Conservation (phyloP, 2,329 filamentous ascomycete genomes). For the Colletotrichum graminicola region DNA sequence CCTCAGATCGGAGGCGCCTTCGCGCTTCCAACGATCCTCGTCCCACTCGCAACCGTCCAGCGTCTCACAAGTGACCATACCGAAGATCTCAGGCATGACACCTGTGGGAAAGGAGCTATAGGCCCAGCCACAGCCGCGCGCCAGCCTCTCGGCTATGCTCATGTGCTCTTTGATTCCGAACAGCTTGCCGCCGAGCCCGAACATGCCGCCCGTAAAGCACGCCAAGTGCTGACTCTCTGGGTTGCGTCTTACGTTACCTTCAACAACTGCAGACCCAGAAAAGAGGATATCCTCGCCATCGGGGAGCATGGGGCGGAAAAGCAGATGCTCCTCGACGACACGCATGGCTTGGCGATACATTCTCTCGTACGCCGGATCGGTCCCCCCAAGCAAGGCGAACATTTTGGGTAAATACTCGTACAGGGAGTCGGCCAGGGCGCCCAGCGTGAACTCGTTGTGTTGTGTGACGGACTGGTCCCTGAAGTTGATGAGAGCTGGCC, state of each 20-base stretch:
- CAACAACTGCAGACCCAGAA: conserved; percentile 54
- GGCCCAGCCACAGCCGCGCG: conserved; percentile 64
- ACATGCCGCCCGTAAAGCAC: conserved; percentile 65
- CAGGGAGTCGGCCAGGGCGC: conserved; percentile 56
- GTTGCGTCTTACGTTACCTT: conserved; percentile 37
- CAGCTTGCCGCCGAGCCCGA: conserved; percentile 62
- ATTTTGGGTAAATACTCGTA: conserved; percentile 58
- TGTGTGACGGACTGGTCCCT: conserved; percentile 58
- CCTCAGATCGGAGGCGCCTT: conserved; percentile 46
- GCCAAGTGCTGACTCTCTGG: conserved; percentile 60
- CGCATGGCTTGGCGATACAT: conserved; percentile 70
- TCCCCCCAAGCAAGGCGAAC: conserved; percentile 70
- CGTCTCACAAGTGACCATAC: conserved; percentile 55
- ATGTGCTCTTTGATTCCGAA: conserved; percentile 57
- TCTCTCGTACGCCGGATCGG: conserved; percentile 64
- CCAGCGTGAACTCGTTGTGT: conserved; percentile 52
- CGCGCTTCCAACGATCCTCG: conserved; percentile 42
- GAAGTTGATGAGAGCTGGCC: conserved; percentile 76
- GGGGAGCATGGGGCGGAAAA: conserved; percentile 76
- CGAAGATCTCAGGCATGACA: conserved; percentile 66
- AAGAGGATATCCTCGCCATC: conserved; percentile 71
- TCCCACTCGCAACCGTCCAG: conserved; percentile 63
- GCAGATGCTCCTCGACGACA: conserved; percentile 66
- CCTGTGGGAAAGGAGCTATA: conserved; percentile 62
- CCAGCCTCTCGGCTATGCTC: conserved; percentile 58